phyloP scores from a whole-genome alignment of 371 early-diverging fungal genomes.

The Actinomucor elegans region DNA sequence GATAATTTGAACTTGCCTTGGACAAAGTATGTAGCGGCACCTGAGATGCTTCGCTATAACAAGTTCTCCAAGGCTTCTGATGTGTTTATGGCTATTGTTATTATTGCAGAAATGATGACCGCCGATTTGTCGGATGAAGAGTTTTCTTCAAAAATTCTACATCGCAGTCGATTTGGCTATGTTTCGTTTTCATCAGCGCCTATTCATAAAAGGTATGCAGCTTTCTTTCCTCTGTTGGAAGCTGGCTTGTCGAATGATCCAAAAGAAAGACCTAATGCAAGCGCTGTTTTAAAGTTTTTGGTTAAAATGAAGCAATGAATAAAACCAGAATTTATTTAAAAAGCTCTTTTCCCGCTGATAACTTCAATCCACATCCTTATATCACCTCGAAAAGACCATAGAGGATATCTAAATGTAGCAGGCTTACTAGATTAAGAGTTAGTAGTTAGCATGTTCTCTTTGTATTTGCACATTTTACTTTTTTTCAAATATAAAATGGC shows the following conservation, averaged over 20 bases:
- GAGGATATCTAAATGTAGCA: slow-evolving; percentile 70
- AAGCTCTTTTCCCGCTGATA: slow-evolving; percentile 32
- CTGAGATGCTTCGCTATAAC: slow-evolving; percentile 28
- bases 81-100: slow-evolving; percentile 39
- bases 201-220: slow-evolving; percentile 10
- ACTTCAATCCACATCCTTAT: slow-evolving; percentile 64
- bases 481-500: slow-evolving; percentile 68
- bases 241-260: slow-evolving; percentile 11
- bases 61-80: slow-evolving; percentile 32
- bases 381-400: slow-evolving; percentile 64
- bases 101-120: slow-evolving; percentile 31
- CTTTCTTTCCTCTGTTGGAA: slow-evolving; percentile 12
- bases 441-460: neutral
- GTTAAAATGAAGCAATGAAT: neutral
- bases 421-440: slow-evolving; percentile 46
- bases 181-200: slow-evolving; percentile 9
- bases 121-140: slow-evolving; percentile 19
- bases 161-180: slow-evolving; percentile 1
- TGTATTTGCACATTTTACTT: slow-evolving; percentile 31
- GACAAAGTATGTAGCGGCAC: slow-evolving; percentile 40
- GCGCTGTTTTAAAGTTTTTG: neutral
- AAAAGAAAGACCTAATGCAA: slow-evolving; percentile 9
- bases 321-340: slow-evolving; percentile 15
- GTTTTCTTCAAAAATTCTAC: slow-evolving; percentile 17
- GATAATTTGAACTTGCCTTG: slow-evolving; percentile 16